Conservation (phyloP, 2,329 filamentous ascomycete species). For the Phialophora expanda region DNA sequence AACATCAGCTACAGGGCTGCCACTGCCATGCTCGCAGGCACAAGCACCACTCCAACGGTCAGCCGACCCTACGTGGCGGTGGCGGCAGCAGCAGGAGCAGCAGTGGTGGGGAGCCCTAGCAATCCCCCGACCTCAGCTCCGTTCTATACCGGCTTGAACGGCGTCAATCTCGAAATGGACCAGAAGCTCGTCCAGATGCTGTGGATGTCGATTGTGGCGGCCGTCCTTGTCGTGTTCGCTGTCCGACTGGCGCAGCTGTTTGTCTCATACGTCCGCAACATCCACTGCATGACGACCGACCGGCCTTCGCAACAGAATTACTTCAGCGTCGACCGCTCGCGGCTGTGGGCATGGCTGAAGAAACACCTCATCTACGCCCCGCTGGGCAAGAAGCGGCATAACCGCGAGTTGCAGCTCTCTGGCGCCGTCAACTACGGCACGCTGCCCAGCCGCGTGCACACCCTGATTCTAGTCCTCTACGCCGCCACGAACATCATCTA, state of each 20-base stretch:
- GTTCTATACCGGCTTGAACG: slow-evolving; percentile 54
- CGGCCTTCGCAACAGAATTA: slow-evolving; percentile 50
- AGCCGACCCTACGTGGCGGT: not conserved
- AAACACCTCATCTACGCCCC: slow-evolving; percentile 64
- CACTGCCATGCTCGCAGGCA: not conserved
- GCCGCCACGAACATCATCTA: slow-evolving; percentile 77
- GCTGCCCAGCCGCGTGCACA: slow-evolving; percentile 78
- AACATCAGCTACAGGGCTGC: slow-evolving; percentile 15
- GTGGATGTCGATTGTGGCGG: slow-evolving; percentile 44
- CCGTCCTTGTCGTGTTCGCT: slow-evolving; percentile 46
- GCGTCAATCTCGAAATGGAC: slow-evolving; percentile 40
- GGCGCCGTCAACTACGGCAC: slow-evolving; percentile 74
- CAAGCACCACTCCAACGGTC: not conserved
- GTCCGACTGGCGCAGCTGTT: slow-evolving; percentile 51
- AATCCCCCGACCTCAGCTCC: slow-evolving; percentile 58
- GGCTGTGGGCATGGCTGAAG: slow-evolving; percentile 52
- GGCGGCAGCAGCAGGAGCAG: no score
- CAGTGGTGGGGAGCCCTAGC: slow-evolving; percentile 2
- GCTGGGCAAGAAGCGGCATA: slow-evolving; percentile 75
- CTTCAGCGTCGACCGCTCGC: slow-evolving; percentile 52
- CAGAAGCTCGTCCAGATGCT: slow-evolving; percentile 40
- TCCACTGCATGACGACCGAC: slow-evolving; percentile 48
- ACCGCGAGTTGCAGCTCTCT: slow-evolving; percentile 72
- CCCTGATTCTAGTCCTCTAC: slow-evolving; percentile 70
- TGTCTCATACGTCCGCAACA: slow-evolving; percentile 52